Percentiles rank a stretch among this genome's conserved stretches.
These are phyloP conservation scores for Brettanomyces nanus DNA, from an alignment of 805 yeast genomes.

Conservation along the genomic window DNA sequence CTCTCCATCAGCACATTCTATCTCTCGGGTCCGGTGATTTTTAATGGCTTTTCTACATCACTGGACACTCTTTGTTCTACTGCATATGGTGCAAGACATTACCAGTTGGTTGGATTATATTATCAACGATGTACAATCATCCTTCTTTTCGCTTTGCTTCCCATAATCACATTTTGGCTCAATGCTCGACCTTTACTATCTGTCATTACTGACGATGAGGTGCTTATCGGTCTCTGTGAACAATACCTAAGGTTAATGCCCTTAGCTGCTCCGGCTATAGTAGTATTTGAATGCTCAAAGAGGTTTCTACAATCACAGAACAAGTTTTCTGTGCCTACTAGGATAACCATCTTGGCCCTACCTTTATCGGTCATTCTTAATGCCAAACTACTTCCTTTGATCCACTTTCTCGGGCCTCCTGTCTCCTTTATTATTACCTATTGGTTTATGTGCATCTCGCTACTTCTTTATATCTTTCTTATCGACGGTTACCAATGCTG, in stretches of 20 bases:
- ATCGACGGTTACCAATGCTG: conserved; percentile 65
- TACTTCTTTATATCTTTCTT: conserved; percentile 43
- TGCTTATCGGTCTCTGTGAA: conserved; percentile 41
- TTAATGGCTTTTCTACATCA: conserved; percentile 69
- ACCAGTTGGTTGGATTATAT: conserved; percentile 55
- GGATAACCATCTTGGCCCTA: conserved; percentile 56
- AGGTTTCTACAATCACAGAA: conserved; percentile 71
- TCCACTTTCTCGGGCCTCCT: conserved; percentile 70
- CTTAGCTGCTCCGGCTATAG: conserved; percentile 60
- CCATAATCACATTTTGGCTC: conserved; percentile 53
- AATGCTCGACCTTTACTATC: conserved; percentile 36
- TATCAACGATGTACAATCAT: conserved; percentile 57
- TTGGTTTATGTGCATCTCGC: conserved; percentile 54
- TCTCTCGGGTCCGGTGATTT: conserved; percentile 60
- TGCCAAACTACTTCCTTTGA: conserved; percentile 48
- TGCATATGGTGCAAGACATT: conserved; percentile 61
- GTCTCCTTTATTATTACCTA: conserved; percentile 58
- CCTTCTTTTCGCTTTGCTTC: conserved; percentile 39
- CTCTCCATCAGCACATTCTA: conserved; percentile 69
- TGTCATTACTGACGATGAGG: conserved; percentile 34
- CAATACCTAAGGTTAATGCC: conserved; percentile 43
- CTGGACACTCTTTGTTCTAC: conserved; percentile 73
- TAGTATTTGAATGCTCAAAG: conserved; percentile 60
- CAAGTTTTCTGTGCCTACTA: conserved; percentile 67
- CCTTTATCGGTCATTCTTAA: conserved; percentile 58